Conservation (phyloP, 2,329 filamentous ascomycete genomes). For the Bipolaris zeicola region DNA sequence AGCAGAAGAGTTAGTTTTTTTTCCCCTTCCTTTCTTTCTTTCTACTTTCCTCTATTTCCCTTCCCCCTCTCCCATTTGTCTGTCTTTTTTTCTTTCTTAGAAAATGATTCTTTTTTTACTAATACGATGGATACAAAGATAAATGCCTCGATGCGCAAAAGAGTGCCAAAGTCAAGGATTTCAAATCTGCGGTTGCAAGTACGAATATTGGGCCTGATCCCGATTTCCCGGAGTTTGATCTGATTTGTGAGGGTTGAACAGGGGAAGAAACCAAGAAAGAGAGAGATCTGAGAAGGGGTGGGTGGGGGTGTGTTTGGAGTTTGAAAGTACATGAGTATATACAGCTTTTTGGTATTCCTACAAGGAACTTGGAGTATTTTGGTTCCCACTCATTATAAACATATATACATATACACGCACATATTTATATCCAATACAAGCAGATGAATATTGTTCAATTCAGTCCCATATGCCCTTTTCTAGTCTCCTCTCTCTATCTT, state of each 20-base stretch:
- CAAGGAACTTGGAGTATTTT: no score
- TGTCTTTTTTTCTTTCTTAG: not conserved
- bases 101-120: no score
- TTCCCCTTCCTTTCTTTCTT: not conserved
- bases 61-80: not conserved
- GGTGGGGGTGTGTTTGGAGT: no score
- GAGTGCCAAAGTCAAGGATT: constrained; percentile 36
- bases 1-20: constrained; percentile 30
- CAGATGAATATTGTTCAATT: no score
- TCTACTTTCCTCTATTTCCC: not conserved
- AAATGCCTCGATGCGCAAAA: constrained; percentile 38
- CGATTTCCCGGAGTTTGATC: constrained; percentile 46
- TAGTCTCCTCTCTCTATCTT: no score
- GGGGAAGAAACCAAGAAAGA: no score
- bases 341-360: no score
- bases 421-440: no score
- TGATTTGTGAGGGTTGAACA: constrained; percentile 38
- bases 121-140: constrained; percentile 17
- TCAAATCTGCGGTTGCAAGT: constrained; percentile 30
- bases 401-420: not conserved
- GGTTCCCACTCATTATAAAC: no score
- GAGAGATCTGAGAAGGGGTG: no score
- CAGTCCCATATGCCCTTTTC: no score
- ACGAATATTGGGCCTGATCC: constrained; percentile 47
- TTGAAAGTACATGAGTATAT: no score